Conservation (phyloP, 1,284 basidiomycete species). For the Coniophora puteana region DNA sequence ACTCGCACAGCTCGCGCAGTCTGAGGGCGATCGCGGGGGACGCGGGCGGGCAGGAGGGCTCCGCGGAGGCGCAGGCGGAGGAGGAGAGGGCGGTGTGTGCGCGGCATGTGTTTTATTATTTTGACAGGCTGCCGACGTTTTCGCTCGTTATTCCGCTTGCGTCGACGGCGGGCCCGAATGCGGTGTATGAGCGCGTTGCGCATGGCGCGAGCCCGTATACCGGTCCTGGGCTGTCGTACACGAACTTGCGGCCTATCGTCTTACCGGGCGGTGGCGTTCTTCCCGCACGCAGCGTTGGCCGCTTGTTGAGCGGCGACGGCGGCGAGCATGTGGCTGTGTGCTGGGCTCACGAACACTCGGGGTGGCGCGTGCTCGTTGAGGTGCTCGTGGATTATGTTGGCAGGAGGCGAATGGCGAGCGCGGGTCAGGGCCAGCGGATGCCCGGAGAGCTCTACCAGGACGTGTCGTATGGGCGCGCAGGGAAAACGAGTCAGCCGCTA, state of each 20-base stretch:
- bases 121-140: conserved; percentile 70
- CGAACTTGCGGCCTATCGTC: conserved; percentile 61
- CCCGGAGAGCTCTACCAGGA: conserved; percentile 48
- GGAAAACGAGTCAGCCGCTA: conserved; percentile 25
- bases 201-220: conserved; percentile 49
- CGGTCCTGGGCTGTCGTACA: conserved; percentile 55
- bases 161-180: conserved; percentile 56
- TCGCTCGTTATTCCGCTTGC: conserved; percentile 68
- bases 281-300: conserved; percentile 62
- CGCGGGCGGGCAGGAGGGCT: conserved; percentile 21
- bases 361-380: conserved; percentile 80
- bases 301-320: conserved; percentile 68
- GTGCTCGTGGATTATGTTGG: conserved; percentile 72
- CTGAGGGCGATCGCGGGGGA: conserved; percentile 28
- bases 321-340: conserved; percentile 67
- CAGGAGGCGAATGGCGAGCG: conserved; percentile 42
- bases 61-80: conserved; percentile 16
- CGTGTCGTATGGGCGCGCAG: conserved; percentile 44
- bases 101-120: conserved; percentile 69
- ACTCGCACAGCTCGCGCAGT: conserved; percentile 41
- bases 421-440: conserved; percentile 33
- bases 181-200: conserved; percentile 65
- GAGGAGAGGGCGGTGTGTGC: conserved; percentile 53
- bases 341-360: conserved; percentile 81
- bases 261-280: conserved; percentile 76